Conservation (phyloP, 2,329 filamentous ascomycete genomes). For the Talaromyces atroroseus region DNA sequence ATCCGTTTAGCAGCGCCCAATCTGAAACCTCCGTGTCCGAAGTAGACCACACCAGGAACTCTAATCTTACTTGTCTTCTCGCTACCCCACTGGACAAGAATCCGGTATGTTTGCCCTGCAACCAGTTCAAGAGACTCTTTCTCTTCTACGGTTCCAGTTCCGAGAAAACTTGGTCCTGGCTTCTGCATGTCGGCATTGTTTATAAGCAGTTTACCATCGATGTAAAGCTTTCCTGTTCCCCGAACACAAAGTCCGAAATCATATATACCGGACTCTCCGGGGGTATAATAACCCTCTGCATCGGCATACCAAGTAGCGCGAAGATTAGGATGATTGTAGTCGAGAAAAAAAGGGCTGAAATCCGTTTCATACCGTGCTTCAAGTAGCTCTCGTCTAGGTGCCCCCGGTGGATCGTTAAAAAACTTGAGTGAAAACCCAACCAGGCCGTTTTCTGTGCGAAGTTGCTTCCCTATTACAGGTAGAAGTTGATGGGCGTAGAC, state of each 20-base stretch:
- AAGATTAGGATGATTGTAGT: slow-evolving; percentile 51
- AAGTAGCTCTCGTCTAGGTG: neutral
- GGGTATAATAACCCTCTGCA: slow-evolving; percentile 52
- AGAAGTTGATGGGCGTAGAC: slow-evolving; percentile 61
- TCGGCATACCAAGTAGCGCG: slow-evolving; percentile 49
- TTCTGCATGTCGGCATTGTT: slow-evolving; percentile 61
- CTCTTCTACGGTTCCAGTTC: slow-evolving; percentile 59
- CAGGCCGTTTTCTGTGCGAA: slow-evolving; percentile 31
- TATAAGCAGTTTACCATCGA: slow-evolving; percentile 59
- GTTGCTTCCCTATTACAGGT: neutral
- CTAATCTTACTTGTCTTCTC: slow-evolving; percentile 53
- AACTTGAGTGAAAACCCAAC: neutral
- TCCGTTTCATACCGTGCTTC: neutral
- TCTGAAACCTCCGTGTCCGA: slow-evolving; percentile 56
- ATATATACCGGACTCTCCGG: slow-evolving; percentile 55
- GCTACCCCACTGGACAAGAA: slow-evolving; percentile 56
- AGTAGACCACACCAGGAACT: slow-evolving; percentile 43
- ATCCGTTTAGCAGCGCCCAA: slow-evolving; percentile 27
- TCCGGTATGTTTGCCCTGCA: slow-evolving; percentile 54
- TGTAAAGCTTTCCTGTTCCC: slow-evolving; percentile 58
- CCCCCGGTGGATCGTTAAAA: neutral
- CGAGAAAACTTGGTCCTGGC: slow-evolving; percentile 60
- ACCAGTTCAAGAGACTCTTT: slow-evolving; percentile 53
- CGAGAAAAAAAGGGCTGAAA: slow-evolving; percentile 37
- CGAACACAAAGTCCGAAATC: slow-evolving; percentile 61